Percentiles rank a stretch among this genome's conserved stretches.
phyloP scores from a whole-genome alignment of 1,284 basidiomycete species.

The Fistulinella staudtii region DNA sequence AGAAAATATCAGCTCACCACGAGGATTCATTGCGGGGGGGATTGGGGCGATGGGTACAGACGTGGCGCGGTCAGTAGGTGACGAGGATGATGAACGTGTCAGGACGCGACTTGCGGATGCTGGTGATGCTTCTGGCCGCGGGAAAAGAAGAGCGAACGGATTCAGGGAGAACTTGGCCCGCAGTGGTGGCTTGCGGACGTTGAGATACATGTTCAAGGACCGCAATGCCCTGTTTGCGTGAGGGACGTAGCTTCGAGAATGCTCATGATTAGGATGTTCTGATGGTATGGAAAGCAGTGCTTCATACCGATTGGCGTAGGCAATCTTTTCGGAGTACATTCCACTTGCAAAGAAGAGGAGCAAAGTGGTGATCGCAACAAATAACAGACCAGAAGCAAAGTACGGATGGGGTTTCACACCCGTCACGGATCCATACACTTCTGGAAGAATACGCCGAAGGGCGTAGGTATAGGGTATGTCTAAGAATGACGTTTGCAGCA shows the following conservation, averaged over 20 bases:
- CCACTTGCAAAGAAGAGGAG: conserved; percentile 96
- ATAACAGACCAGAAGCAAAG: conserved; percentile 70
- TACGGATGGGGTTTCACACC: conserved; percentile 60
- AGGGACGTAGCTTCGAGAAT: conserved; percentile 77
- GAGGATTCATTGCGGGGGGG: conserved; percentile 84
- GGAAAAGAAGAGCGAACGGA: conserved; percentile 63
- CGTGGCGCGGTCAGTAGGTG: conserved; percentile 29
- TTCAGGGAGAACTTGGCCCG: conserved; percentile 59
- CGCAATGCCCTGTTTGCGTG: conserved; percentile 92
- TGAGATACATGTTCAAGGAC: conserved; percentile 95
- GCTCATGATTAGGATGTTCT: conserved; percentile 13
- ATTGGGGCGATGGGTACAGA: conserved; percentile 69
- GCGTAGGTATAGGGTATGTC: conserved; percentile 57
- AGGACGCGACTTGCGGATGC: conserved; percentile 17
- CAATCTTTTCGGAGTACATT: conserved; percentile 95
- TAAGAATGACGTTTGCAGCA: conserved; percentile 65
- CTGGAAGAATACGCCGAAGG: conserved; percentile 48
- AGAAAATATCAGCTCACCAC: conserved; percentile 96
- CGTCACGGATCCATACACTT: conserved; percentile 42
- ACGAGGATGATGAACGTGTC: conserved; percentile 28
- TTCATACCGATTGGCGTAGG: conserved; percentile 88
- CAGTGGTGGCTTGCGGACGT: conserved; percentile 78
- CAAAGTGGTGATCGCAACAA: conserved; percentile 85
- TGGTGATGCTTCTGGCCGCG: conserved; percentile 38
- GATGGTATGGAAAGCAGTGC: conserved; percentile 8